Evolutionary conservation across 164 flowering plant genomes (phyloP).

Genomic region (Dillenia turbinata): DNA sequence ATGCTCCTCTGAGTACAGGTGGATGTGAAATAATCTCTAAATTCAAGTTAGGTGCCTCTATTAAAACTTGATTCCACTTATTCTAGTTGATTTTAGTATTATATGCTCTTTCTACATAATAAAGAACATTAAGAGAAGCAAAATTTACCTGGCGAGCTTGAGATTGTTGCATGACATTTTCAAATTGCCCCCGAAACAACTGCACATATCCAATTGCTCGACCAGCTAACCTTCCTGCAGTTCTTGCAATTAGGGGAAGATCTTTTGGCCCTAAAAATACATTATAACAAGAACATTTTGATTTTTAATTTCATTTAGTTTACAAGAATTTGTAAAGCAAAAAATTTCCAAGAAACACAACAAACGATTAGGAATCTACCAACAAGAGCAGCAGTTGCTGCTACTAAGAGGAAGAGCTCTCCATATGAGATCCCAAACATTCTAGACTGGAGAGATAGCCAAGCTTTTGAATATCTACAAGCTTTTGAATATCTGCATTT

Average conservation of each 20-base stretch:
- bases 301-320: background rate
- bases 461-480: background rate
- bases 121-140: background rate
- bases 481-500: no score
- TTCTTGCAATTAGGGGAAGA: slow-evolving; percentile 75
- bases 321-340: background rate
- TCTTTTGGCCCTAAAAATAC: slow-evolving; percentile 75
- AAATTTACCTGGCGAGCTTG: slow-evolving; percentile 74
- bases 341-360: no score
- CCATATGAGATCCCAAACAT: slow-evolving; percentile 89
- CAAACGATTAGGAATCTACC: slow-evolving; percentile 25
- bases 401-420: slow-evolving; percentile 65
- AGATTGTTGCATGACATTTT: slow-evolving; percentile 74
- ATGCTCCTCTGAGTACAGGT: no score
- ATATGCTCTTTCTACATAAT: no score
- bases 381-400: slow-evolving; percentile 81
- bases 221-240: slow-evolving; percentile 84
- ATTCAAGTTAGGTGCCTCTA: background rate
- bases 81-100: background rate
- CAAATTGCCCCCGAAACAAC: slow-evolving; percentile 87
- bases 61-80: background rate
- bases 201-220: slow-evolving; percentile 87
- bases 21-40: no score
- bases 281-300: background rate
- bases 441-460: background rate